Conservation (phyloP, 495 filamentous ascomycete species). For the Aspergillus steynii region DNA sequence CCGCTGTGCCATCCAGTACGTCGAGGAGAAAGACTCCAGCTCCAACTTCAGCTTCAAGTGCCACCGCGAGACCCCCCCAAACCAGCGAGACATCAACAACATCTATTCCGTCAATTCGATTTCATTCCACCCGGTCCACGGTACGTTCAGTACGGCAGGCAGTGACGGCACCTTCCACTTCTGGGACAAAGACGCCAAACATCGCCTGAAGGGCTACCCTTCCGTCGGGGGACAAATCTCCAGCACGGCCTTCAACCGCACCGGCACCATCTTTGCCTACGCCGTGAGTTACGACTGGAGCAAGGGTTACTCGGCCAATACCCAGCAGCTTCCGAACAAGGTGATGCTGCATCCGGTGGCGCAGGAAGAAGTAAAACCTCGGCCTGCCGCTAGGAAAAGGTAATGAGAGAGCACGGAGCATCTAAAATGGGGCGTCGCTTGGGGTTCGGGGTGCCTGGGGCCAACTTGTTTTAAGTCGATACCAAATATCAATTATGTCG, state of each 20-base stretch:
- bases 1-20: conserved; percentile 84
- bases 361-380: conserved; percentile 78
- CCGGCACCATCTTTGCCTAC: conserved; percentile 83
- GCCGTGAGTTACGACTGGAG: conserved; percentile 94
- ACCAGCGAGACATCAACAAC: conserved; percentile 65
- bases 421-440: conserved; percentile 6
- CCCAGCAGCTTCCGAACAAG: conserved; percentile 68
- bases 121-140: conserved; percentile 82
- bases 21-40: conserved; percentile 79
- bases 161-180: conserved; percentile 87
- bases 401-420: conserved; percentile 34
- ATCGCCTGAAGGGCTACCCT: conserved; percentile 85
- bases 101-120: conserved; percentile 90
- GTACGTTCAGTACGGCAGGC: conserved; percentile 89
- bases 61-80: conserved; percentile 74
- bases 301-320: conserved; percentile 79
- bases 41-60: conserved; percentile 93
- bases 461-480: background rate
- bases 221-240: conserved; percentile 78
- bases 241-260: conserved; percentile 72
- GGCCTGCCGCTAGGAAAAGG: conserved; percentile 70
- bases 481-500: background rate
- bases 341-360: conserved; percentile 82
- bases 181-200: conserved; percentile 89
- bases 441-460: conserved; percentile 9